Conservation (phyloP, 179 eudicot genomes). For the Silene vulgaris region DNA sequence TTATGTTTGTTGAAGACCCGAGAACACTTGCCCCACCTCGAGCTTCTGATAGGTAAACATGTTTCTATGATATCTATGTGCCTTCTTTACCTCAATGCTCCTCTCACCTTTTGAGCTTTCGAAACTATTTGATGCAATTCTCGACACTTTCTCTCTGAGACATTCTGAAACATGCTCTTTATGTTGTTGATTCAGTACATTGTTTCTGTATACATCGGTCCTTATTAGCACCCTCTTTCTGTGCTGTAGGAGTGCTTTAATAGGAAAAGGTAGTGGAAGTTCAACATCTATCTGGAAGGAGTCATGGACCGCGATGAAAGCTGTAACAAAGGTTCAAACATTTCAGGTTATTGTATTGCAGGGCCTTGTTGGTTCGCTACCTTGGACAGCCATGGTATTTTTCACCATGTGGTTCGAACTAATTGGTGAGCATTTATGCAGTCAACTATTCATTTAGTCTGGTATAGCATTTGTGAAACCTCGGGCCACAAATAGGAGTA, state of each 20-base stretch:
- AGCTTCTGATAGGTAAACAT: slow-evolving; percentile 45
- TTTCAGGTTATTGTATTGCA: slow-evolving; percentile 92
- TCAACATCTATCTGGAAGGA: slow-evolving; percentile 59
- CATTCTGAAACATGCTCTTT: no score
- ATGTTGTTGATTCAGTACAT: background rate
- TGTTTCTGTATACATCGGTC: background rate
- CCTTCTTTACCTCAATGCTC: no score
- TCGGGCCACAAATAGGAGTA: background rate
- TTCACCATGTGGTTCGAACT: slow-evolving; percentile 90
- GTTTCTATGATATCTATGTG: background rate
- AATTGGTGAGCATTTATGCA: slow-evolving; percentile 55
- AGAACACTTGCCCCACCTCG: slow-evolving; percentile 31
- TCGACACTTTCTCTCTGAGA: no score
- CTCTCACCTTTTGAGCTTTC: no score
- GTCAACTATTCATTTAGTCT: background rate
- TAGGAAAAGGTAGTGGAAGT: slow-evolving; percentile 35
- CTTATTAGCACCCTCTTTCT: background rate
- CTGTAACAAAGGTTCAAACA: slow-evolving; percentile 61
- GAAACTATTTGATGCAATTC: no score
- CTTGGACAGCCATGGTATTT: slow-evolving; percentile 97
- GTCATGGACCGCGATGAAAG: slow-evolving; percentile 74
- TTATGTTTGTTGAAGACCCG: slow-evolving; percentile 72
- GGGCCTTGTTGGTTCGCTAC: slow-evolving; percentile 88
- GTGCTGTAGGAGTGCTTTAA: slow-evolving; percentile 45
- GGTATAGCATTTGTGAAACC: background rate